Percentiles rank a stretch among this genome's conserved stretches.
Evolutionary conservation across 2,329 filamentous ascomycete species (phyloP).

Genomic region (Beauveria asiatica): DNA sequence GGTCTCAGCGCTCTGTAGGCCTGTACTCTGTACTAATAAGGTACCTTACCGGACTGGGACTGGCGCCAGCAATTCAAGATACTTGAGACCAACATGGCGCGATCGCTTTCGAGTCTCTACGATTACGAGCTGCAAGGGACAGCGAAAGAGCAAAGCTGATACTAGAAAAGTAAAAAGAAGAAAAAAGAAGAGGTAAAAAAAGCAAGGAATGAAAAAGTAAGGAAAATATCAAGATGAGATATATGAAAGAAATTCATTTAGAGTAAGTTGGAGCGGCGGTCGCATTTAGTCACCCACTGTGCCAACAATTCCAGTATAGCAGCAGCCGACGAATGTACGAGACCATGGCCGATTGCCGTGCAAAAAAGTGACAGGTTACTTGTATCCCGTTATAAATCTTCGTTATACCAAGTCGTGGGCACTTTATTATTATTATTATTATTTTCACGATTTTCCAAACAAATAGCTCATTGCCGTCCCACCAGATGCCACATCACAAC

Average conservation of each 20-base stretch:
- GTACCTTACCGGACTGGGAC: background rate
- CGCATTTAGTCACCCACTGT: too few relatives aligned
- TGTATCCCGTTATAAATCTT: background rate
- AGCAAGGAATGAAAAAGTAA: too few relatives aligned
- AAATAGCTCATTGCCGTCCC: background rate
- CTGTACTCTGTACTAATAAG: background rate
- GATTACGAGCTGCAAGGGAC: background rate
- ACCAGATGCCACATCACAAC: background rate
- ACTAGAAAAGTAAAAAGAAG: background rate
- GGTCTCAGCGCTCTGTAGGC: background rate
- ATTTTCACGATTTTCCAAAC: background rate
- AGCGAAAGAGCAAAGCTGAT: too few relatives aligned
- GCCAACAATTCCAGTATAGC: background rate
- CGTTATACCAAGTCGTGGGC: background rate
- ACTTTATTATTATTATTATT: background rate
- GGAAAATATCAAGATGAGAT: too few relatives aligned
- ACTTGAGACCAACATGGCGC: background rate
- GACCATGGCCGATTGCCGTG: background rate
- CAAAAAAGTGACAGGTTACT: background rate
- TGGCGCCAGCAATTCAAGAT: background rate
- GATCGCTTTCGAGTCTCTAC: background rate
- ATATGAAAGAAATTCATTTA: too few relatives aligned
- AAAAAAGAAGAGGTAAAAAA: background rate
- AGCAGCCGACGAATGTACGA: background rate
- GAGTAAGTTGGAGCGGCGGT: too few relatives aligned